Evolutionary conservation across 108 stramenopile genomes (phyloP).

Genomic region (Parietichytrium sp.): DNA sequence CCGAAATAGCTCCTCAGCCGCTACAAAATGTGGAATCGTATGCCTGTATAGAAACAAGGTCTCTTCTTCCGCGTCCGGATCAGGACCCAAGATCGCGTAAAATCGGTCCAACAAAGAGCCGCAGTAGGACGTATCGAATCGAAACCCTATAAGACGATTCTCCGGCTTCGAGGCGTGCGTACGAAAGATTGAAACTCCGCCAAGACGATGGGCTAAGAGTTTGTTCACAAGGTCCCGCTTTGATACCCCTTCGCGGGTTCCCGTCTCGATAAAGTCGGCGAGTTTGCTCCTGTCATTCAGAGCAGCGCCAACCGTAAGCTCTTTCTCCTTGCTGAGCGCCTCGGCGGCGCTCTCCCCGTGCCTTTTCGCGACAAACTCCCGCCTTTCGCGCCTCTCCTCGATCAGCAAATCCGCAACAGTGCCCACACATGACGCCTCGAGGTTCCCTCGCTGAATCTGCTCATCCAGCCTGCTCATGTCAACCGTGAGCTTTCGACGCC

Average conservation of each 20-base stretch:
- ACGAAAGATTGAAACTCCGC: slow-evolving; percentile 9
- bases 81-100: neutral
- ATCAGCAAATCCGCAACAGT: neutral
- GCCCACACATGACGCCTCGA: neutral
- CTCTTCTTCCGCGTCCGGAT: neutral
- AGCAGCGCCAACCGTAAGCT: neutral
- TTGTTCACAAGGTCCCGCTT: neutral
- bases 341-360: neutral
- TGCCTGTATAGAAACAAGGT: neutral
- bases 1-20: neutral
- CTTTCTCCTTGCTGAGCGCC: neutral
- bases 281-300: neutral
- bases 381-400: neutral
- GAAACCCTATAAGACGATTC: neutral
- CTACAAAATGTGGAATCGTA: neutral
- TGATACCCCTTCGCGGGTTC: neutral
- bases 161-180: neutral
- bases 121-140: neutral
- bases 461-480: neutral
- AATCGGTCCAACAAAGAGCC: neutral
- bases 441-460: neutral
- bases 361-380: neutral
- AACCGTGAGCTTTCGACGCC: neutral
- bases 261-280: neutral
- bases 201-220: neutral